phyloP scores from a whole-genome alignment of 2,329 filamentous ascomycete species.

The Fusarium bulbicola region DNA sequence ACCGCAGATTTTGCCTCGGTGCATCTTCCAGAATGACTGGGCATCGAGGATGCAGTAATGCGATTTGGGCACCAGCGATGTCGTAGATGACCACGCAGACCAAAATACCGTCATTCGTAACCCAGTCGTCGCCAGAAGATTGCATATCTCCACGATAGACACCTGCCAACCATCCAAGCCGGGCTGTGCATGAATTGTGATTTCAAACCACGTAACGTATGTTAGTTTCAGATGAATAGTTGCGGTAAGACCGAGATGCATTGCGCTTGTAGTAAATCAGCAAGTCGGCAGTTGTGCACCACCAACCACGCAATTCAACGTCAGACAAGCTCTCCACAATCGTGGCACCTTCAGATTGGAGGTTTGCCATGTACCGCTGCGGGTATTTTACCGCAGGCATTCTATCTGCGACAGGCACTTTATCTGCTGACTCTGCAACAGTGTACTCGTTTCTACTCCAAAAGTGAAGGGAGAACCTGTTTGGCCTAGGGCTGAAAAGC shows the following conservation, averaged over 20 bases:
- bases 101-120: not conserved
- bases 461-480: not conserved
- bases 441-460: too few species aligned
- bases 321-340: not conserved
- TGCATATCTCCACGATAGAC: not conserved
- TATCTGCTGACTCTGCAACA: not conserved
- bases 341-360: not conserved
- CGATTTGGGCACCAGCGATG: not conserved
- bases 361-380: not conserved
- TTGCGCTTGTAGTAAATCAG: not conserved
- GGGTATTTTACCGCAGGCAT: not conserved
- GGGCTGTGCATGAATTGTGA: not conserved
- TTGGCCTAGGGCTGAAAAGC: not conserved
- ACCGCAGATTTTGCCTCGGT: too few species aligned
- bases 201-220: not conserved
- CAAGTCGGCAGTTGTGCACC: not conserved
- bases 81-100: not conserved
- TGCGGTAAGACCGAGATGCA: not conserved
- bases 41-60: not conserved
- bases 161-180: not conserved
- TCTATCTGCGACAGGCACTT: not conserved
- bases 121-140: not conserved
- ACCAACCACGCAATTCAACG: not conserved
- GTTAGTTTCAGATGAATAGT: not conserved
- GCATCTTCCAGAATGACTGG: accelerated